Conservation (phyloP, 345 rosid species). For the Angophora floribunda region DNA sequence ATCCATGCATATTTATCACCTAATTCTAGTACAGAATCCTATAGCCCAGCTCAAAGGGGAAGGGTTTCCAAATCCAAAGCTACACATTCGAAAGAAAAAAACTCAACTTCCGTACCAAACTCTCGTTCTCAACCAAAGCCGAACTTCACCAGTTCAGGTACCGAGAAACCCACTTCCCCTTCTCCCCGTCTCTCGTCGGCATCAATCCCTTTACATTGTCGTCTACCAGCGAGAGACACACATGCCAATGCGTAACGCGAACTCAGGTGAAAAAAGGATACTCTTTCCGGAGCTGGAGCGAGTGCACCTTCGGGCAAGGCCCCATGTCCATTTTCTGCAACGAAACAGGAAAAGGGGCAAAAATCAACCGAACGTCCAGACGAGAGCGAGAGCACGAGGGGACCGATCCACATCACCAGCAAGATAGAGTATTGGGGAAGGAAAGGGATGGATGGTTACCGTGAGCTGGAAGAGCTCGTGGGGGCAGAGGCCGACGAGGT, state of each 20-base stretch:
- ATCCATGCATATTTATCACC: neutral
- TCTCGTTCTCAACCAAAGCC: neutral
- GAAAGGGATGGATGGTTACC: slow-evolving; percentile 14
- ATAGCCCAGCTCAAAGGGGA: neutral
- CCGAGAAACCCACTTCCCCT: neutral
- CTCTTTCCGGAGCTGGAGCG: slow-evolving; percentile 95
- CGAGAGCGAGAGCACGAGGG: neutral
- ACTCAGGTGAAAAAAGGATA: slow-evolving; percentile 32
- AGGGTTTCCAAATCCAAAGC: neutral
- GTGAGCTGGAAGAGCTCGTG: slow-evolving; percentile 98
- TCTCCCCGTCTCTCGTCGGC: neutral
- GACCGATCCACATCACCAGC: neutral
- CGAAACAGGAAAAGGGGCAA: neutral
- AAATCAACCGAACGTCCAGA: neutral
- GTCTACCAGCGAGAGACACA: neutral
- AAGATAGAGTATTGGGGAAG: neutral
- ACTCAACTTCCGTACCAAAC: neutral
- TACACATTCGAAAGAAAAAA: neutral
- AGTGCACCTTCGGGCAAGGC: slow-evolving; percentile 98
- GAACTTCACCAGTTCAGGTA: neutral
- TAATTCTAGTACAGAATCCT: neutral
- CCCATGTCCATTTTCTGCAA: slow-evolving; percentile 99
- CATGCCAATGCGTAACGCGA: neutral
- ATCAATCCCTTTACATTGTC: neutral
- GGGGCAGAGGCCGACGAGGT: slow-evolving; percentile 92